phyloP scores from a whole-genome alignment of 192 early-diverging fungal genomes.

The Dissophora ornata region DNA sequence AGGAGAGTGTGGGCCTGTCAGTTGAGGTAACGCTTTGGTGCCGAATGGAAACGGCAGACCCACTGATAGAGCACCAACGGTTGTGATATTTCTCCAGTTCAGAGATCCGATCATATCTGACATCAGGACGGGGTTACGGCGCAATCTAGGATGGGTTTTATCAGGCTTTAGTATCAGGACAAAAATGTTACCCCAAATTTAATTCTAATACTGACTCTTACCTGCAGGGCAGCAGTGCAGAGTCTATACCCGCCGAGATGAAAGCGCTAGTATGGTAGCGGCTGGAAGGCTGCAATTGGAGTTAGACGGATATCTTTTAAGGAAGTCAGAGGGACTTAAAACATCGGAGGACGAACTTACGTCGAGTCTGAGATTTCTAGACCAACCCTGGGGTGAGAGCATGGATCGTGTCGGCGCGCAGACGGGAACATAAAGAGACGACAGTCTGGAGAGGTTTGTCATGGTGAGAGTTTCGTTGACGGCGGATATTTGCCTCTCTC shows the following conservation, averaged over 20 bases:
- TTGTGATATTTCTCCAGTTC: constrained; percentile 61
- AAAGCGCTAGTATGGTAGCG: constrained; percentile 69
- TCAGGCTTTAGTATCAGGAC: neutral
- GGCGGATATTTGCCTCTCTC: constrained; percentile 36
- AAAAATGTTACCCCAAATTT: neutral
- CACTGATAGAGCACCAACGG: constrained; percentile 47
- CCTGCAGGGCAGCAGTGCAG: constrained; percentile 57
- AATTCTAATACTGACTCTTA: constrained; percentile 12
- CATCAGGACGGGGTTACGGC: constrained; percentile 32
- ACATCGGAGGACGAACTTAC: no score
- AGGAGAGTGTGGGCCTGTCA: constrained; percentile 26
- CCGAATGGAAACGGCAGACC: constrained; percentile 57
- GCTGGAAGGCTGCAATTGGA: constrained; percentile 42
- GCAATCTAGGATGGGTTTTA: constrained; percentile 25
- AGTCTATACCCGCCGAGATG: constrained; percentile 65
- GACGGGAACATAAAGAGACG: constrained; percentile 65
- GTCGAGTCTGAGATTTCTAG: constrained; percentile 52
- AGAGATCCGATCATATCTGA: constrained; percentile 46
- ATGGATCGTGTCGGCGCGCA: constrained; percentile 40
- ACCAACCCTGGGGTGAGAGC: constrained; percentile 27
- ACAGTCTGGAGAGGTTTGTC: constrained; percentile 53
- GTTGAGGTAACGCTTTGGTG: constrained; percentile 2
- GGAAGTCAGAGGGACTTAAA: no score
- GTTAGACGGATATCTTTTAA: no score
- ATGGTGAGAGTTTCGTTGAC: constrained; percentile 57